Evolutionary conservation across 441 rosid genomes (phyloP), one percentile per base, ranked within the genome.

Genomic region (Hura crepitans): DNA sequence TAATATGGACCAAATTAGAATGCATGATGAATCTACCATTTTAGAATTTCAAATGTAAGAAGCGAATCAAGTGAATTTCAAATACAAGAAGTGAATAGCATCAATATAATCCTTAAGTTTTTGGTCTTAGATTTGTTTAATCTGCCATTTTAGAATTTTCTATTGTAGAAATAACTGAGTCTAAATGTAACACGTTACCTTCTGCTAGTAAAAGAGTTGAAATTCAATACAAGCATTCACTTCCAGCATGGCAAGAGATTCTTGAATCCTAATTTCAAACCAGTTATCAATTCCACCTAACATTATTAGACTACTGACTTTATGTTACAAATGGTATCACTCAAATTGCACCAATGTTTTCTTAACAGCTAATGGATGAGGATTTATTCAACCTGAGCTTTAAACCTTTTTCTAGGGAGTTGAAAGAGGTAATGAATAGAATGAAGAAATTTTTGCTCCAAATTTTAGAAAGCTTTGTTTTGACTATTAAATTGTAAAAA

Each of bases 1-100:
- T 88, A 85, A 87, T 72, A 92, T 88, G 70, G 90, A 85, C 73
- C 96, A 88, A 78, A 91, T 93, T 59, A 82, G 86, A 81, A 88
- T 91, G 96, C 86, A 88, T 23, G 87, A 91, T 49, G 37, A 27
- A 54, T 43, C 69, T 22, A 1, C 49, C 51, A n/a, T 56, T n/a
- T n/a, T n/a, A n/a, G n/a, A n/a, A n/a, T n/a, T n/a, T n/a, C n/a
- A n/a, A n/a, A n/a, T n/a, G n/a, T n/a, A n/a, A n/a, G n/a, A n/a
- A n/a, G n/a, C n/a, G n/a, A n/a, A n/a, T n/a, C n/a, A n/a, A n/a
- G n/a, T n/a, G n/a, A n/a, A n/a, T n/a, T n/a, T n/a, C n/a, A n/a
- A n/a, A n/a, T n/a, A n/a, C n/a, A n/a, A n/a, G n/a, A n/a, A n/a
- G n/a, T n/a, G n/a, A n/a, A n/a, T n/a, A n/a, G n/a, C n/a, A n/a